A percentile compares a stretch with the other conserved stretches of the same genome.
Conservation (phyloP, 495 filamentous ascomycete genomes). For the Monascus purpureus region DNA sequence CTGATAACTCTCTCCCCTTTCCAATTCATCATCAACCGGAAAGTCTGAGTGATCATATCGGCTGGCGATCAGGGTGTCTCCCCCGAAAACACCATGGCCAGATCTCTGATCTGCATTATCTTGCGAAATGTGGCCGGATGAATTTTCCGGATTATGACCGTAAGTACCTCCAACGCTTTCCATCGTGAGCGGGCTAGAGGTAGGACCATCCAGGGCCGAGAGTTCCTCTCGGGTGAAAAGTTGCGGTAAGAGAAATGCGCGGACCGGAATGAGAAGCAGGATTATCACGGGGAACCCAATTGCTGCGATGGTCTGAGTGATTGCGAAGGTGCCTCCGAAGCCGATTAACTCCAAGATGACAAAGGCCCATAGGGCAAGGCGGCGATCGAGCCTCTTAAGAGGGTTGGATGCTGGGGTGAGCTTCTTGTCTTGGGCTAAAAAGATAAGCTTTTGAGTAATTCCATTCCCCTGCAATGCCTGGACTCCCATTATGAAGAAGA, state of each 20-base stretch:
- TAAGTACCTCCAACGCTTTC: slow-evolving; percentile 65
- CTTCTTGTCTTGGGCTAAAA: slow-evolving; percentile 50
- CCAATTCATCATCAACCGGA: slow-evolving; percentile 23
- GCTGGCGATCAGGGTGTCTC: too few relatives aligned
- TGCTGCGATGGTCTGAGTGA: slow-evolving; percentile 87
- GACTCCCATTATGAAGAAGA: slow-evolving; percentile 92
- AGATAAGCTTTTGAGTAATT: slow-evolving; percentile 69
- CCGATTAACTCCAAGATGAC: slow-evolving; percentile 63
- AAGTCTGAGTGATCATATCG: slow-evolving; percentile 12
- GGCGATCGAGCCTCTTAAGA: slow-evolving; percentile 45
- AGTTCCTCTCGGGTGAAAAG: slow-evolving; percentile 60
- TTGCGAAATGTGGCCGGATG: background rate
- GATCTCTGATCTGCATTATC: slow-evolving; percentile 4
- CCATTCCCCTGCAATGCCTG: slow-evolving; percentile 72
- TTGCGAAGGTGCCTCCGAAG: slow-evolving; percentile 82
- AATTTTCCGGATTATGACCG: slow-evolving; percentile 22
- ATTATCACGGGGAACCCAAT: slow-evolving; percentile 91
- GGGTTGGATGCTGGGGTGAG: slow-evolving; percentile 55
- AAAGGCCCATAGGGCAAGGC: slow-evolving; percentile 58
- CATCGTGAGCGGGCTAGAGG: slow-evolving; percentile 76
- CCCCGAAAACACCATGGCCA: background rate
- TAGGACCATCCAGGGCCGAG: slow-evolving; percentile 57
- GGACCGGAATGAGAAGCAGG: slow-evolving; percentile 59
- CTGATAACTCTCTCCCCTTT: slow-evolving; percentile 25
- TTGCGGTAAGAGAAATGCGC: slow-evolving; percentile 57